Evolutionary conservation across 305 asterid genomes (phyloP).

Genomic region (Fraxinus dipetala): DNA sequence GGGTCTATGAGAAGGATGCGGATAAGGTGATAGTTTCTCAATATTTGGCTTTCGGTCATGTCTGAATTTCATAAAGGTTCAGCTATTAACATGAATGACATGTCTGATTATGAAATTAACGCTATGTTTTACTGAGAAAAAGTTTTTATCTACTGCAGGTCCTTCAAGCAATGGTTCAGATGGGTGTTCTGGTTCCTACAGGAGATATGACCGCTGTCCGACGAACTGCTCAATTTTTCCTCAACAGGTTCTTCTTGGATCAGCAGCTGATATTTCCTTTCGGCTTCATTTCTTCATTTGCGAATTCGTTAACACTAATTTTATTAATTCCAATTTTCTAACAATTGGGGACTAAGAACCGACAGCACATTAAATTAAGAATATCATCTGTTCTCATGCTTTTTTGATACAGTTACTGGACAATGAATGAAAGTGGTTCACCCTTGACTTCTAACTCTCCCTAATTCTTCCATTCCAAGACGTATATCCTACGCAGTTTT

Average conservation of each 20-base stretch:
- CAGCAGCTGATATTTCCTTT: neutral
- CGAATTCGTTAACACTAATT: neutral
- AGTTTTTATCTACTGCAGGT: constrained; percentile 48
- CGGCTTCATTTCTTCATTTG: neutral
- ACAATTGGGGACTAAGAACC: neutral
- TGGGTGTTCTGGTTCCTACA: constrained; percentile 97
- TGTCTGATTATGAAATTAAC: constrained; percentile 9
- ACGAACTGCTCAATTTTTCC: constrained; percentile 95
- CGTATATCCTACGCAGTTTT: neutral
- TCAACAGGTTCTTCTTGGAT: constrained; percentile 56
- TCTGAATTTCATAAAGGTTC: neutral
- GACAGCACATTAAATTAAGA: neutral
- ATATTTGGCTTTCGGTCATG: neutral
- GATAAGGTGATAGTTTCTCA: constrained; percentile 55
- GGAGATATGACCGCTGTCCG: constrained; percentile 97
- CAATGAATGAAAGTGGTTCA: neutral
- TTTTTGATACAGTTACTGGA: neutral
- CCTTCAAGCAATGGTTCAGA: constrained; percentile 89
- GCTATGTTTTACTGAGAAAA: neutral
- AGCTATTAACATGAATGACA: neutral
- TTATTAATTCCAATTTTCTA: neutral
- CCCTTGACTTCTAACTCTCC: neutral
- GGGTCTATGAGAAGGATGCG: constrained; percentile 94
- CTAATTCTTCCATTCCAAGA: neutral
- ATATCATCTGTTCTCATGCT: neutral